Base-by-base conservation (phyloP, 148 eudicot genomes). In the Vaccinium corymbosum region DNA sequence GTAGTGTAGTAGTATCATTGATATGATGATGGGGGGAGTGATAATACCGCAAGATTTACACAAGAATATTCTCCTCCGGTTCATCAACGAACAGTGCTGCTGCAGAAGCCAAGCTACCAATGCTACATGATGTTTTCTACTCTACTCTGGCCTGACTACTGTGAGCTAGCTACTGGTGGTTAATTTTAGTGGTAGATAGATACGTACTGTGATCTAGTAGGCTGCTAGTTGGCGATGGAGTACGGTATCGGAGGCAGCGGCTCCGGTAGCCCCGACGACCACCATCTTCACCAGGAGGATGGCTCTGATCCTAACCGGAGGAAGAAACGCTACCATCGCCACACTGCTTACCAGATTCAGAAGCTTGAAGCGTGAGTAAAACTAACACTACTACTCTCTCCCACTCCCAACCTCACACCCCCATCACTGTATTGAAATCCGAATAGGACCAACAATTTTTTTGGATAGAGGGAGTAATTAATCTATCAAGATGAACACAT, bases 331-430 rank as follows among this genome's bases (percentile, higher is more conserved):
- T 90, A 88, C 84, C 92, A 90, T 48, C 90, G 92, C 9, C 92
- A 90, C 84, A 90, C 92, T 20, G 90, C 90, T 77, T 76, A 78
- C 79, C 92, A 90, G 87, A 90, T 90, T 85, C 92, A 90, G 85
- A 83, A 82, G 48, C 92, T 90, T 71, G 92, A 90, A 88, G 79
- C 84, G 92, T 90, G 83, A 59, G 80, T 38, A 35, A 35, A 35
- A 35, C 38, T 35, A 35, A 35, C 38, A 35, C 38, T 35, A 35
- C 38, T 35, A 15, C 53, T 14, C 73, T 19, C 17, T 22, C n/a
- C 17, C 56, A 6, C 35, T 61, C 61, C 12, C 22, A 5, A 52
- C 2, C 14, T 52, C 11, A 52, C 55, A 5, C 46, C 38, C 38
- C 38, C 38, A 35, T 2, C 38, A 35, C 3, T 35, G 38, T 35